These are phyloP conservation scores for Excoecaria cochinchinensis DNA, from an alignment of 345 rosid species.

Conservation along the genomic window DNA sequence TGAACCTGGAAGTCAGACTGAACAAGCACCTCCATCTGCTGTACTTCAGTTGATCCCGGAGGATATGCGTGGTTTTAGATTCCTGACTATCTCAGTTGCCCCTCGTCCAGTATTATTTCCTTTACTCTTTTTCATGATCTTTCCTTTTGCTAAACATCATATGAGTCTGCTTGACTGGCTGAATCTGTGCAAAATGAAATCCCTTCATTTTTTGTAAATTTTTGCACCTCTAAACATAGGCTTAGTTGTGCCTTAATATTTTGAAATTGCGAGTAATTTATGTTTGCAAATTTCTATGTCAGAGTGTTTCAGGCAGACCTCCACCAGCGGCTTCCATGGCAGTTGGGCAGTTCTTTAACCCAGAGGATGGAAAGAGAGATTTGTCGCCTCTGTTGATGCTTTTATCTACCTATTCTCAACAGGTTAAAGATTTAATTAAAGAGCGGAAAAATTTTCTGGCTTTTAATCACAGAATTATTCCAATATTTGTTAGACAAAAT, in stretches of 20 bases:
- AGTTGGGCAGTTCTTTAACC: conserved; percentile 95
- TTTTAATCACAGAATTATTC: conserved; percentile 9
- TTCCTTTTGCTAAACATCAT: conserved; percentile 18
- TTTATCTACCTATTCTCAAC: conserved; percentile 59
- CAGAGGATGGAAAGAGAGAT: conserved; percentile 65
- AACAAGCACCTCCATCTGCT: conserved; percentile 97
- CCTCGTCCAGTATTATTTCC: conserved; percentile 74
- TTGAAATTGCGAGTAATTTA: conserved; percentile 24
- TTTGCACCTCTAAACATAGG: not conserved
- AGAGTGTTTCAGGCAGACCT: conserved; percentile 91
- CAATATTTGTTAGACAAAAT: not conserved
- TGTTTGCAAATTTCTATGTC: conserved; percentile 39
- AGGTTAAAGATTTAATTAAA: conserved; percentile 49
- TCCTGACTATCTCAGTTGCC: conserved; percentile 91
- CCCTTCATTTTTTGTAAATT: not conserved
- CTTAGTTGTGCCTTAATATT: conserved; percentile 7
- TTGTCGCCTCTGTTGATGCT: conserved; percentile 66
- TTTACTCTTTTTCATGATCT: conserved; percentile 8
- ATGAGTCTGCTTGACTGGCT: not conserved
- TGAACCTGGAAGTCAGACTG: conserved; percentile 99
- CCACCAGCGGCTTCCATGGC: conserved; percentile 99
- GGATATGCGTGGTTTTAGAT: conserved; percentile 81
- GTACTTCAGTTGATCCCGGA: conserved; percentile 69
- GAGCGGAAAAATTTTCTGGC: conserved; percentile 20
- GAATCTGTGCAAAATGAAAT: not conserved